Conservation (phyloP, 2,329 filamentous ascomycete genomes). For the Aspergillus neotritici region DNA sequence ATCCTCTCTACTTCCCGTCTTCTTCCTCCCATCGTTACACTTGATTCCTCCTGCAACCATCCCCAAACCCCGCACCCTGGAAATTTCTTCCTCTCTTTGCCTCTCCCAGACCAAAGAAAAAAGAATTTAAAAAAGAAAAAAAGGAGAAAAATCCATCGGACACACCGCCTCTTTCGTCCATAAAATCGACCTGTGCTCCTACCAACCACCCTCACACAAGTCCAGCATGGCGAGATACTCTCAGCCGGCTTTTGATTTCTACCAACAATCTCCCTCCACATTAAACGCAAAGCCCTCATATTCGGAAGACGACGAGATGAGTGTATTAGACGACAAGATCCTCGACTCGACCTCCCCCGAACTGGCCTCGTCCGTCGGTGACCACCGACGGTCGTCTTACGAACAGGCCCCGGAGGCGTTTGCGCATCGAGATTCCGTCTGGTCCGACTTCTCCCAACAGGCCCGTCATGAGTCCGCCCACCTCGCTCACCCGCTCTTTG, state of each 20-base stretch:
- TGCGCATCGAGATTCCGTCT: slow-evolving; percentile 48
- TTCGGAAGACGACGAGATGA: slow-evolving; percentile 49
- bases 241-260: slow-evolving; percentile 40
- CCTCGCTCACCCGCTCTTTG: slow-evolving; percentile 45
- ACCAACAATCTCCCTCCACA: slow-evolving; percentile 39
- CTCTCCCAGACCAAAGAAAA: slow-evolving; percentile 8
- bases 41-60: neutral
- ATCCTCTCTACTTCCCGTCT: neutral
- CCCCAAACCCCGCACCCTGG: too few species aligned
- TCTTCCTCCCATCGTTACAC: neutral
- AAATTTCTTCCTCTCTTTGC: neutral
- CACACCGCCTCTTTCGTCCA: slow-evolving; percentile 18
- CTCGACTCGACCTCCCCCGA: slow-evolving; percentile 47
- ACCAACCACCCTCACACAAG: slow-evolving; percentile 20
- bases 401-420: slow-evolving; percentile 48
- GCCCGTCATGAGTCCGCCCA: slow-evolving; percentile 37
- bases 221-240: slow-evolving; percentile 42
- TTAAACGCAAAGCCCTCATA: slow-evolving; percentile 39
- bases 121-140: neutral
- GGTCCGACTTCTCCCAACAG: slow-evolving; percentile 43
- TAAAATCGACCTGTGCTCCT: slow-evolving; percentile 2
- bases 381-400: slow-evolving; percentile 42
- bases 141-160: slow-evolving; percentile 5
- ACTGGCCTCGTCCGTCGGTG: slow-evolving; percentile 44
- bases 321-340: slow-evolving; percentile 46